Evolutionary conservation across 768 basidiomycete species (phyloP).

Genomic region (Phlebiopsis flavidoalba): DNA sequence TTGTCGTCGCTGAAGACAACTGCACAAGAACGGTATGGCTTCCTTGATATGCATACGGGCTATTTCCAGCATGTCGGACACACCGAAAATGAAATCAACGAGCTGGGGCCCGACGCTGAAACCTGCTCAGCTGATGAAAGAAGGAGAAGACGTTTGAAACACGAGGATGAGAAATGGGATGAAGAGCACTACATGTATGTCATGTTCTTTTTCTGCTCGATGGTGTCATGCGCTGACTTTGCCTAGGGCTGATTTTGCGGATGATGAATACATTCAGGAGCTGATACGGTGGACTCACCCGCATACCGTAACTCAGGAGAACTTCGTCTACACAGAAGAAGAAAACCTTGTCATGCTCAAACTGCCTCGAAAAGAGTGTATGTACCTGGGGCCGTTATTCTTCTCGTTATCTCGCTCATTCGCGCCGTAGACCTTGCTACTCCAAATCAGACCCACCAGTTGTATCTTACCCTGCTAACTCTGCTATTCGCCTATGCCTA

Average conservation of each 20-base stretch:
- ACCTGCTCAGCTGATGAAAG: constrained; percentile 45
- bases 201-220: background rate
- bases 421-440: constrained; percentile 55
- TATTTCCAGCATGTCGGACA: constrained; percentile 72
- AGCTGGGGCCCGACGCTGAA: constrained; percentile 68
- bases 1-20: constrained; percentile 35
- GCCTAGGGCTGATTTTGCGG: constrained; percentile 73
- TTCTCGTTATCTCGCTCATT: background rate
- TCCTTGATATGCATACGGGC: constrained; percentile 67
- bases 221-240: constrained; percentile 3
- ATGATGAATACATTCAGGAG: constrained; percentile 71
- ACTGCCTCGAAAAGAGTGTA: constrained; percentile 50
- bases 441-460: constrained; percentile 45
- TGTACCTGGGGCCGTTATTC: constrained; percentile 15
- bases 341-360: constrained; percentile 64
- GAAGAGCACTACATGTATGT: constrained; percentile 78
- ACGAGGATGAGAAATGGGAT: constrained; percentile 78
- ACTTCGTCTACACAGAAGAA: constrained; percentile 59
- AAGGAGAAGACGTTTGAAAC: constrained; percentile 44
- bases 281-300: constrained; percentile 66
- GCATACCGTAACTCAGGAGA: constrained; percentile 27
- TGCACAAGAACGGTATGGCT: constrained; percentile 59
- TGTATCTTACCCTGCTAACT: constrained; percentile 67
- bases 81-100: constrained; percentile 78
- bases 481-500: constrained; percentile 80